Base-by-base conservation (phyloP, 1,139 yeast species). In the Arxiozyma telluris region DNA sequence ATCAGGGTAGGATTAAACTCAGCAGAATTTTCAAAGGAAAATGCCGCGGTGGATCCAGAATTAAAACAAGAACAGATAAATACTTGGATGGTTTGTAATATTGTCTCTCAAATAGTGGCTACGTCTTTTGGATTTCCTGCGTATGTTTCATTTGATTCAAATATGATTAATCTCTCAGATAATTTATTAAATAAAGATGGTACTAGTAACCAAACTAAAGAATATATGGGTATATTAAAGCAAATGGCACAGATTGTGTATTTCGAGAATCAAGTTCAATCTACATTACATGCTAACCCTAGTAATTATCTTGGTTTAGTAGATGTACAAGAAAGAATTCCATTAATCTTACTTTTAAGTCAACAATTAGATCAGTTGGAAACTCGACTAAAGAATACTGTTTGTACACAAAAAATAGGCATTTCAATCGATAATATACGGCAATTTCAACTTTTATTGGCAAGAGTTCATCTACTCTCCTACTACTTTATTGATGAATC, bases 111-210 rank as follows among this genome's bases (percentile, higher is more conserved):
- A 69, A 80, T 86, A 7, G 84, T 91, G 55, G 96, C 96, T 1
- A 83, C 96, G 1, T 85, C 94, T 8, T 89, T 90, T 70, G 98
- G 98, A 21, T 89, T 86, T 64, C 98, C 97, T 0, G 89, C 96
- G 0, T 89, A 90, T 68, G 89, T 87, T 1, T 88, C 83, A 58
- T 87, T 89, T 66, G 96, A 87, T 66, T 79, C 86, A 17, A 79
- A 90, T 0, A 79, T 84, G 6, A 73, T 84, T 66, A 76, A 79
- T 43, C 54, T 61, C 2, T 44, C 58, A 18, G 27, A 12, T 23
- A 34, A 23, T n/a, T n/a, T 7, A n/a, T 27, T 34, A 15, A 49
- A 54, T 41, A 53, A 50, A 17, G 23, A 48, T 44, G 47, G 1
- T 44, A 25, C 11, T 9, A 17, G 18, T 38, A 30, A 18, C 18